Evolutionary conservation across 441 rosid genomes (phyloP).

Genomic region (Erodium moschatum): DNA sequence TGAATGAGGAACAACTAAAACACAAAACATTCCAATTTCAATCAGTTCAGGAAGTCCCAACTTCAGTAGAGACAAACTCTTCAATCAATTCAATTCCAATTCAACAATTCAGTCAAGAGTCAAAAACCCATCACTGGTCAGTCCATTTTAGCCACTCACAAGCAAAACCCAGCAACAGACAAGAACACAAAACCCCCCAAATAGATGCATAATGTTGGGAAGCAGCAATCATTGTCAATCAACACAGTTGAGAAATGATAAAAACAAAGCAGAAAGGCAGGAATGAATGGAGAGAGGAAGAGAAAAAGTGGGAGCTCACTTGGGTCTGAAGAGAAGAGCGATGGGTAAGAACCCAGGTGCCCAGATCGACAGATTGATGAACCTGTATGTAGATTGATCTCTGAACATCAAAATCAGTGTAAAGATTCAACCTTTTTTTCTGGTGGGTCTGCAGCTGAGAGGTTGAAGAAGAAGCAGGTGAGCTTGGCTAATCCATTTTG

Average conservation of each 20-base stretch:
- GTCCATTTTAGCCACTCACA: background rate
- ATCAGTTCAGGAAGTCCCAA: background rate
- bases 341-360: background rate
- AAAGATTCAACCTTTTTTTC: background rate
- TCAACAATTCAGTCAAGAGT: background rate
- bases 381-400: background rate
- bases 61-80: background rate
- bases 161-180: background rate
- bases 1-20: background rate
- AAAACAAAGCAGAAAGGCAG: background rate
- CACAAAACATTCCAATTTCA: background rate
- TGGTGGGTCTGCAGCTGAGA: background rate
- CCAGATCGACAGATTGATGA: background rate
- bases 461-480: constrained; percentile 3
- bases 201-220: background rate
- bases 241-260: constrained; percentile 1
- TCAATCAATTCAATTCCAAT: background rate
- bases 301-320: background rate
- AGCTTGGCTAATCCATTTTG: background rate
- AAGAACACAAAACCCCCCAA: background rate
- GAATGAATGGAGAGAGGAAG: background rate
- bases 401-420: background rate
- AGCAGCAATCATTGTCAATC: constrained; percentile 6
- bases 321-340: background rate
- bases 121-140: background rate